Evolutionary conservation across 2,329 filamentous ascomycete species (phyloP), one percentile per base, ranked within the genome.

Genomic region (Harringtonia lauricola): DNA sequence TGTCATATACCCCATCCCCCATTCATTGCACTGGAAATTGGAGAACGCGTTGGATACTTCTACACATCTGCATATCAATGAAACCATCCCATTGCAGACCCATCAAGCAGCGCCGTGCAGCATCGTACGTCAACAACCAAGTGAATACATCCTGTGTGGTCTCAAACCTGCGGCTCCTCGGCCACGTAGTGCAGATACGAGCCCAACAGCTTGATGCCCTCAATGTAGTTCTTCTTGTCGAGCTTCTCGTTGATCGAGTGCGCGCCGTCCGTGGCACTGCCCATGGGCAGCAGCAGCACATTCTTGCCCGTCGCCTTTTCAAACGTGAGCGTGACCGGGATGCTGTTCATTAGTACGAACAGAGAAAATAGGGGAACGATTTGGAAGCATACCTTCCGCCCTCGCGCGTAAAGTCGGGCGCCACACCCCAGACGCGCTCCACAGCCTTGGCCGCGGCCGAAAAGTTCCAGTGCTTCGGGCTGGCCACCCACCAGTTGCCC

Each of bases 181-280:
- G 89, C 88, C 52, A 95, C 88, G 55, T 95, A 95, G 67, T 96
- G 90, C 59, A 98, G 68, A 62, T 98, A 98, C 4, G 90, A 86
- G 39, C 92, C 92, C 46, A 98, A 67, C 50, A 98, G 67, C 77
- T 98, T 98, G 56, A 86, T 95, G 39, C 92, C 92, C 71, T 98
- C 88, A 57, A 98, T 94, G 64, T 98, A 98, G 68, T 98, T 98
- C 59, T 77, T 79, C 75, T 85, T 88, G 64, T 98, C 92, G 46
- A 98, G 72, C 75, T 95, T 95, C 77, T 96, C 92, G 63, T 98
- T 98, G 66, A 95, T 94, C 29, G 87, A 95, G 68, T 98, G 92
- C 8, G 92, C 92, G 35, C 86, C 89, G 62, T 96, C 92, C 1
- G 90, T 98, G 36, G 86, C 94, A 70, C 86, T 94, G 37, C 92